Conservation (phyloP, 1,284 basidiomycete genomes). For the Fistulinella staudtii region DNA sequence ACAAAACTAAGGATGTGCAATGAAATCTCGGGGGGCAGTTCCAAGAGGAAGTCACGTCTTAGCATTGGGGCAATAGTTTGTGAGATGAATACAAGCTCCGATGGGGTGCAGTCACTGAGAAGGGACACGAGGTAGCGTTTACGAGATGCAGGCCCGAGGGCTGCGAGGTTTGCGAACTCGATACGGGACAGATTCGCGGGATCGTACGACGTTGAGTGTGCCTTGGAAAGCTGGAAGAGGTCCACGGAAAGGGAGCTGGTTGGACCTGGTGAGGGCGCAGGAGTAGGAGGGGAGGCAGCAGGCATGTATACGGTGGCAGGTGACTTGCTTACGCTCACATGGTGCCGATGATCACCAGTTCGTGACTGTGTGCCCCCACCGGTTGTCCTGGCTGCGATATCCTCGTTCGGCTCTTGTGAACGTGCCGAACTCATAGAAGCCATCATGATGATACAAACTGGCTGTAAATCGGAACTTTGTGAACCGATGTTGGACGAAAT, state of each 20-base stretch:
- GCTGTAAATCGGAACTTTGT: neutral
- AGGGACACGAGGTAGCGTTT: conserved; percentile 62
- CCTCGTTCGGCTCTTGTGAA: conserved; percentile 10
- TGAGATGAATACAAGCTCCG: conserved; percentile 80
- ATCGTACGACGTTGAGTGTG: conserved; percentile 21
- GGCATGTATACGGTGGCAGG: conserved; percentile 49
- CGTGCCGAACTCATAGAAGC: conserved; percentile 6
- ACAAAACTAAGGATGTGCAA: conserved; percentile 81
- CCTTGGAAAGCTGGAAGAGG: conserved; percentile 15
- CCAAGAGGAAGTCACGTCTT: conserved; percentile 81
- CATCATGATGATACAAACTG: conserved; percentile 5
- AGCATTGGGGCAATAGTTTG: conserved; percentile 75
- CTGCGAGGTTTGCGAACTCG: conserved; percentile 36
- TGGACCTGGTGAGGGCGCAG: conserved; percentile 59
- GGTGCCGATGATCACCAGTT: conserved; percentile 15
- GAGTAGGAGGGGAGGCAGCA: conserved; percentile 62
- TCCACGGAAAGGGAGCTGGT: conserved; percentile 18
- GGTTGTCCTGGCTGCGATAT: conserved; percentile 5
- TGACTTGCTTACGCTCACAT: conserved; percentile 16
- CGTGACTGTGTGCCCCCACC: conserved; percentile 11
- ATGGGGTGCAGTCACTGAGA: conserved; percentile 61
- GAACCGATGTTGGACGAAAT: neutral
- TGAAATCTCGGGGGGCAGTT: conserved; percentile 82
- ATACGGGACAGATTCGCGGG: conserved; percentile 31
- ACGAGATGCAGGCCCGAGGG: conserved; percentile 41